These are phyloP conservation scores for Gracilaria domingensis DNA, from an alignment of 23 red algal genomes.

Conservation along the genomic window DNA sequence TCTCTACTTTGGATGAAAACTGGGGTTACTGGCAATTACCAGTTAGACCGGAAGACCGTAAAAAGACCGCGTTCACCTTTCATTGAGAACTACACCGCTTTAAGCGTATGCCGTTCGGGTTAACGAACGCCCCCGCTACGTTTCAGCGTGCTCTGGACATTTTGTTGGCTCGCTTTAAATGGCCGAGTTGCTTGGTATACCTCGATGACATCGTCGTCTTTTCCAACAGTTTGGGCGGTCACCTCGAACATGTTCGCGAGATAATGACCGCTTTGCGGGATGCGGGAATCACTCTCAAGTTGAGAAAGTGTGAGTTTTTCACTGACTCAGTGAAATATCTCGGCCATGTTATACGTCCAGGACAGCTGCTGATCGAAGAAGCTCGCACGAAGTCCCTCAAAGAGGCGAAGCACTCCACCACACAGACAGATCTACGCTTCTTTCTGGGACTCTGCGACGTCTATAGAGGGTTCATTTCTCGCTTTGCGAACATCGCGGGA, in stretches of 20 bases:
- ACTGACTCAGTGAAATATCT: no score
- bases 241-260: background rate
- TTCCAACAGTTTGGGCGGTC: background rate
- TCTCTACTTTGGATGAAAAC: constrained; percentile 22
- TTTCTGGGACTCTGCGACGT: no score
- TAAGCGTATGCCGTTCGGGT: no score
- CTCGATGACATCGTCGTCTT: constrained; percentile 34
- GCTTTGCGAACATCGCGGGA: background rate
- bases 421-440: no score
- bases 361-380: no score
- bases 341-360: no score
- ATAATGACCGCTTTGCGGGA: no score
- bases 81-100: no score
- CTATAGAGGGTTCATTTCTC: background rate
- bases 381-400: no score
- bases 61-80: constrained; percentile 26
- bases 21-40: constrained; percentile 16
- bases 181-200: background rate
- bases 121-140: background rate
- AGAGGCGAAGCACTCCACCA: no score
- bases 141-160: no score
- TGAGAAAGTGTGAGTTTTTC: background rate
- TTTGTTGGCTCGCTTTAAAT: no score
- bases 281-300: background rate
- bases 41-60: background rate